Percentiles rank a stretch among this genome's conserved stretches.
phyloP scores from a whole-genome alignment of 306 rosid species.

The Vicia sativa region DNA sequence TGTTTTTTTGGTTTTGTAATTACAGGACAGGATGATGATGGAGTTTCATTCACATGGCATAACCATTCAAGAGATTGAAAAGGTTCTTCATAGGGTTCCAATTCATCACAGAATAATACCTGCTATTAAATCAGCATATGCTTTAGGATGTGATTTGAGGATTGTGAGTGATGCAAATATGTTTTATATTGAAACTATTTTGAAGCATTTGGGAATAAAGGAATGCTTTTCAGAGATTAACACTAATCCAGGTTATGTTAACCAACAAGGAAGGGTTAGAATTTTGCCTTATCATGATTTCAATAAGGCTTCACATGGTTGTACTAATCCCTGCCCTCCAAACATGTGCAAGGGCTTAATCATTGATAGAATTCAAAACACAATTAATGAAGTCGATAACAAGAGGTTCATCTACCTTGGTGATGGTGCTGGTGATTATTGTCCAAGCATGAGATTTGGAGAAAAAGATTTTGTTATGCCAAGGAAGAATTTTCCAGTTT shows the following conservation, averaged over 20 bases:
- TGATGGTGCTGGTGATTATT: constrained; percentile 67
- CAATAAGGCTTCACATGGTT: too few relatives aligned
- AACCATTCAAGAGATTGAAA: constrained; percentile 56
- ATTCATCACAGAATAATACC: constrained; percentile 63
- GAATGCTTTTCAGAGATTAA: constrained; percentile 70
- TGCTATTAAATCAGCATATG: constrained; percentile 63
- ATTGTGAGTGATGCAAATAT: constrained; percentile 78
- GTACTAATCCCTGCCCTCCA: constrained; percentile 67
- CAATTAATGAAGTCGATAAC: constrained; percentile 16
- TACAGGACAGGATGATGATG: too few relatives aligned
- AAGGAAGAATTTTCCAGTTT: constrained; percentile 60
- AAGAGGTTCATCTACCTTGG: constrained; percentile 64
- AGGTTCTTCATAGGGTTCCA: constrained; percentile 57
- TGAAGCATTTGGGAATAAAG: constrained; percentile 66
- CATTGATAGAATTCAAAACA: constrained; percentile 51
- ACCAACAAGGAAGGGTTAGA: too few relatives aligned
- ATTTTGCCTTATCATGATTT: too few relatives aligned
- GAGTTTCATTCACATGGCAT: neutral
- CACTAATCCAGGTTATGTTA: too few relatives aligned
- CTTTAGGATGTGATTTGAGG: constrained; percentile 81
- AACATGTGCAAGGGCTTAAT: constrained; percentile 80
- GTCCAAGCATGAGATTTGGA: constrained; percentile 59
- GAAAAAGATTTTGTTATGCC: constrained; percentile 66
- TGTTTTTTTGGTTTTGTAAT: too few relatives aligned
- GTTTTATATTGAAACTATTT: constrained; percentile 69